A percentile compares a stretch with the other conserved stretches of the same genome.
Conservation (phyloP, 768 basidiomycete species). For the Naematelia aurantialba region DNA sequence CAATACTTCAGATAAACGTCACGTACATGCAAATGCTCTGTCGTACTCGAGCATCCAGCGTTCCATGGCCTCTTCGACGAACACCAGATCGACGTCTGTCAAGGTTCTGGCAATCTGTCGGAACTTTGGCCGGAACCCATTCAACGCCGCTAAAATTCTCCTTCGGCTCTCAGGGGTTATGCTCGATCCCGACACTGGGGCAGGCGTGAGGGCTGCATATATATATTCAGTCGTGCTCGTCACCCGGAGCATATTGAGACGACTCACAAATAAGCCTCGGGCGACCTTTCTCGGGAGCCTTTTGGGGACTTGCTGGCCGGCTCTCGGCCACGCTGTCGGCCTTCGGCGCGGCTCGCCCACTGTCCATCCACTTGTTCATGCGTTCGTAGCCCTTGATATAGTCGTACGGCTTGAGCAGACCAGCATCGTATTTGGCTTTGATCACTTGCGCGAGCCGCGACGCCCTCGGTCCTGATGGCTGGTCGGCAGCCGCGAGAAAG, state of each 20-base stretch:
- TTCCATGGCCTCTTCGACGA: slow-evolving; percentile 97
- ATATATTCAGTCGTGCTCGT: no score
- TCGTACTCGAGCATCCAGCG: slow-evolving; percentile 92
- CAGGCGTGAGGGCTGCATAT: slow-evolving; percentile 10
- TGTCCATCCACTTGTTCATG: slow-evolving; percentile 88
- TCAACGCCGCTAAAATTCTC: slow-evolving; percentile 79
- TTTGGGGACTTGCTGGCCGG: slow-evolving; percentile 26
- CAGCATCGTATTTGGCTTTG: slow-evolving; percentile 93
- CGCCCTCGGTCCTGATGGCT: slow-evolving; percentile 82
- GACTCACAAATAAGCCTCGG: slow-evolving; percentile 7
- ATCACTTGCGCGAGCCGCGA: slow-evolving; percentile 88
- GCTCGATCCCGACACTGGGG: slow-evolving; percentile 52
- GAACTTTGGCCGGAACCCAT: slow-evolving; percentile 53
- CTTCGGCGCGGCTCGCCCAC: slow-evolving; percentile 38
- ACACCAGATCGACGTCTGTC: slow-evolving; percentile 68
- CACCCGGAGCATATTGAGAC: background rate
- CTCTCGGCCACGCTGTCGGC: slow-evolving; percentile 24
- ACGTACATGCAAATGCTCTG: slow-evolving; percentile 57
- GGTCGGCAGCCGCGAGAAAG: slow-evolving; percentile 89
- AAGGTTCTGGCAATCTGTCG: slow-evolving; percentile 48
- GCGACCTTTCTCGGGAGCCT: slow-evolving; percentile 9
- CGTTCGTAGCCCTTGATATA: slow-evolving; percentile 94
- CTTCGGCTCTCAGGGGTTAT: slow-evolving; percentile 87
- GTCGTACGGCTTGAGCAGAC: slow-evolving; percentile 88
- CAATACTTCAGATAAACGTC: no score